A percentile compares a stretch with the other conserved stretches of the same genome.
These are phyloP conservation scores for Neoscytalidium dimidiatum DNA, from an alignment of 2,329 filamentous ascomycete species.

Conservation along the genomic window DNA sequence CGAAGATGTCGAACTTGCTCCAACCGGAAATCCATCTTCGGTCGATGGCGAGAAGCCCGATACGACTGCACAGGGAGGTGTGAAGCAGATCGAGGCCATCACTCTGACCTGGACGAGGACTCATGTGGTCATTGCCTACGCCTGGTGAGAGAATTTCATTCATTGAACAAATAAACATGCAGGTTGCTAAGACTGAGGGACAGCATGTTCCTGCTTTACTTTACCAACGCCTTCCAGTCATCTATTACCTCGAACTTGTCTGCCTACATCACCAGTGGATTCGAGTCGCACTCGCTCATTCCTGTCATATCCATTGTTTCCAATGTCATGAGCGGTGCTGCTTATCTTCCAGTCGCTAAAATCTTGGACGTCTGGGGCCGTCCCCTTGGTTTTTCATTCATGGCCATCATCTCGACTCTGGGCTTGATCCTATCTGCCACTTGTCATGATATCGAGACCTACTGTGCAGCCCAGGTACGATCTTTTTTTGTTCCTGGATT, in stretches of 20 bases:
- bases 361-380: slow-evolving; percentile 68
- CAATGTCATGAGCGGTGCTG: slow-evolving; percentile 50
- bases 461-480: slow-evolving; percentile 54
- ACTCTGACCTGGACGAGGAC: slow-evolving; percentile 42
- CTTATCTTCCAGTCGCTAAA: slow-evolving; percentile 67
- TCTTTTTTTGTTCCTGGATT: not conserved
- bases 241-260: slow-evolving; percentile 37
- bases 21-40: not conserved
- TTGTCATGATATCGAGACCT: slow-evolving; percentile 61
- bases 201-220: slow-evolving; percentile 41
- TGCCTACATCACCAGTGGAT: slow-evolving; percentile 35
- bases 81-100: slow-evolving; percentile 42
- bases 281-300: slow-evolving; percentile 30
- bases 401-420: slow-evolving; percentile 52
- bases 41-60: slow-evolving; percentile 23
- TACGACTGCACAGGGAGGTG: slow-evolving; percentile 39
- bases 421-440: slow-evolving; percentile 61
- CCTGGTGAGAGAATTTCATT: slow-evolving; percentile 33
- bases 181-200: not conserved
- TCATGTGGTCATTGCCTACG: slow-evolving; percentile 38
- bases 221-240: slow-evolving; percentile 47
- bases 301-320: slow-evolving; percentile 31
- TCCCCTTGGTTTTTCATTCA: slow-evolving; percentile 61
- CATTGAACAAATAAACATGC: not conserved
- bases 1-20: not conserved